Evolutionary conservation across 192 early-diverging fungal genomes (phyloP).

Genomic region (Backusella australiensis): DNA sequence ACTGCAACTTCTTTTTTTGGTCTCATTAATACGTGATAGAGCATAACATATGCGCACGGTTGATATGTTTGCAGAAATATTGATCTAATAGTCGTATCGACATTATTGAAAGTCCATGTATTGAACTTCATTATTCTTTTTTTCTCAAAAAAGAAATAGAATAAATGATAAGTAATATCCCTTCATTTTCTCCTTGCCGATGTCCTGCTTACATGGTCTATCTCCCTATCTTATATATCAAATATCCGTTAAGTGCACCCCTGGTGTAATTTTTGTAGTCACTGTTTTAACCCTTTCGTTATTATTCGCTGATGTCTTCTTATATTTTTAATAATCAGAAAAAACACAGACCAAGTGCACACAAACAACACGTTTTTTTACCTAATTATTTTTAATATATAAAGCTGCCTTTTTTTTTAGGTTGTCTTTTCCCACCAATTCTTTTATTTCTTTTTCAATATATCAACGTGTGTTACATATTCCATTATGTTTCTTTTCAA

Average conservation of each 20-base stretch:
- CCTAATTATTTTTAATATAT: not conserved
- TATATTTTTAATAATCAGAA: not conserved
- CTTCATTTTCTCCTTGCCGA: not conserved
- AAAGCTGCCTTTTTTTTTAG: conserved; percentile 2
- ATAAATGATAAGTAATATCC: not conserved
- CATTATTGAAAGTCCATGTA: not conserved
- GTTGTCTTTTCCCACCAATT: not conserved
- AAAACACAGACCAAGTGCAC: not conserved
- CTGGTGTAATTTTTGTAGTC: not conserved
- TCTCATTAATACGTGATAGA: not conserved
- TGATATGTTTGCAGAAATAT: not conserved
- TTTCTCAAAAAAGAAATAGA: not conserved
- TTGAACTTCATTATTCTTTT: not conserved
- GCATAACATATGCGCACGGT: not conserved
- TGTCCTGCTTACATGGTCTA: not conserved
- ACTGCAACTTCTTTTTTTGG: not conserved
- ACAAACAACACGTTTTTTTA: not conserved
- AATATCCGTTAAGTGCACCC: not conserved
- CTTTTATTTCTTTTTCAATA: not conserved
- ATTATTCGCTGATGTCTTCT: not conserved
- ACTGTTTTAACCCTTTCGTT: not conserved
- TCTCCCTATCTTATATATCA: not conserved
- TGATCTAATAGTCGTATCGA: not conserved
- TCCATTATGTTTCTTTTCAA: not conserved
- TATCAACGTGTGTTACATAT: not conserved